These are phyloP conservation scores for Fusarium multiceps DNA, from an alignment of 2,329 filamentous ascomycete species.

Conservation along the genomic window DNA sequence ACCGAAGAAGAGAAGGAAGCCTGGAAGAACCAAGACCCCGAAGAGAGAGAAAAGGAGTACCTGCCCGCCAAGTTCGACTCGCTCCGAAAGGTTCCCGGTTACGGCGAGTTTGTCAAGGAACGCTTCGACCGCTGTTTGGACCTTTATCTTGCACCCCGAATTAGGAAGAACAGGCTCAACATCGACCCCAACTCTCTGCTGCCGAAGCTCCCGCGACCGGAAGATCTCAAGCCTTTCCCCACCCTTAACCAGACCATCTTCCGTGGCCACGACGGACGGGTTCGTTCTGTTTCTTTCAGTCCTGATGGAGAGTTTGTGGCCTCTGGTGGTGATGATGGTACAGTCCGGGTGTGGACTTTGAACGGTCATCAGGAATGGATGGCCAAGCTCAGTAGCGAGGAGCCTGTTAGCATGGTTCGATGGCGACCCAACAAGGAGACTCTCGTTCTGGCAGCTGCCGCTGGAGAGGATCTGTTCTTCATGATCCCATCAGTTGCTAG, in stretches of 20 bases:
- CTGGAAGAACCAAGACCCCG: conserved; percentile 88
- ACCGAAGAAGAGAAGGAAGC: conserved; percentile 83
- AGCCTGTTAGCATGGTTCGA: conserved; percentile 84
- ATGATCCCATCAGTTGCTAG: conserved; percentile 81
- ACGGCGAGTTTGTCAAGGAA: conserved; percentile 91
- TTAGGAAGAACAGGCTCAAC: conserved; percentile 93
- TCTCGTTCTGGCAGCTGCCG: conserved; percentile 83
- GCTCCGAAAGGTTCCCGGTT: conserved; percentile 90
- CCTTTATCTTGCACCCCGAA: conserved; percentile 91
- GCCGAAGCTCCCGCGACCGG: conserved; percentile 90
- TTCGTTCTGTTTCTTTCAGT: conserved; percentile 86
- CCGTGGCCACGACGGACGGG: conserved; percentile 86
- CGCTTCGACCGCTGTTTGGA: conserved; percentile 96
- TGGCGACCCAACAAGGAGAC: conserved; percentile 90
- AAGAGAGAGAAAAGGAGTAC: conserved; percentile 91
- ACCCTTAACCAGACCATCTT: conserved; percentile 90
- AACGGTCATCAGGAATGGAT: conserved; percentile 91
- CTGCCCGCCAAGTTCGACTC: conserved; percentile 85
- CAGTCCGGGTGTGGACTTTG: conserved; percentile 89
- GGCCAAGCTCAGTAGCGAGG: conserved; percentile 79
- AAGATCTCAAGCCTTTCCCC: conserved; percentile 94
- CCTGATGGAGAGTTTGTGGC: conserved; percentile 88
- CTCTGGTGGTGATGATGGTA: conserved; percentile 94
- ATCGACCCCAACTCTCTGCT: conserved; percentile 94
- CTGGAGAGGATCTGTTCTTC: conserved; percentile 86